A percentile compares a stretch with the other conserved stretches of the same genome.
These are phyloP conservation scores for Parathielavia appendiculata DNA, from an alignment of 495 filamentous ascomycete genomes.

Conservation along the genomic window DNA sequence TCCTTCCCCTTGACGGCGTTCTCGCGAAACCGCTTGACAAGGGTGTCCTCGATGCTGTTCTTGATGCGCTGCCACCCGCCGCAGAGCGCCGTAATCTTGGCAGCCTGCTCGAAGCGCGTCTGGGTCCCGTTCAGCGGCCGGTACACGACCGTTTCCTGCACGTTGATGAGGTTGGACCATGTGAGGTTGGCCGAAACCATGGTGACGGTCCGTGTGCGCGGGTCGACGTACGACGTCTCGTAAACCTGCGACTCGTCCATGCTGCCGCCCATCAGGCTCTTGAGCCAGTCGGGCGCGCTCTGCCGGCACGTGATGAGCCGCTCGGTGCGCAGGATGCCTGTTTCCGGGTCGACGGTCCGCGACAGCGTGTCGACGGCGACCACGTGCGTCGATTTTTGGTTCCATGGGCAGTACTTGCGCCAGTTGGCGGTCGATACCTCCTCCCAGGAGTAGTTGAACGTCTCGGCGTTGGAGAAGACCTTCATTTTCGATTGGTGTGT, in stretches of 20 bases:
- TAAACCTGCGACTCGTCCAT: constrained; percentile 76
- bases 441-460: constrained; percentile 96
- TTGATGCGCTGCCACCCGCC: constrained; percentile 95
- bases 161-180: constrained; percentile 76
- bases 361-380: constrained; percentile 89
- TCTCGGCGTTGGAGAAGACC: constrained; percentile 82
- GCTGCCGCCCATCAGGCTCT: constrained; percentile 62
- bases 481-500: constrained; percentile 59
- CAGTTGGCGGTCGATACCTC: constrained; percentile 99
- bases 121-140: constrained; percentile 56
- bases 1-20: constrained; percentile 85
- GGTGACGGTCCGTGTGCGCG: constrained; percentile 71
- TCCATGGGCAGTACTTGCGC: constrained; percentile 98
- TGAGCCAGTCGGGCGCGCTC: constrained; percentile 80
- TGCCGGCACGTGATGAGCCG: constrained; percentile 94
- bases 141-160: constrained; percentile 87
- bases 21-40: constrained; percentile 80
- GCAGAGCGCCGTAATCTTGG: constrained; percentile 86
- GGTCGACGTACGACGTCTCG: constrained; percentile 93
- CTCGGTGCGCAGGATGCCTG: constrained; percentile 91
- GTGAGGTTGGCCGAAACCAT: constrained; percentile 93
- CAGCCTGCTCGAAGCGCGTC: constrained; percentile 81
- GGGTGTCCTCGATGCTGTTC: constrained; percentile 87
- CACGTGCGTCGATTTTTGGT: constrained; percentile 89
- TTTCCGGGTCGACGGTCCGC: constrained; percentile 69